Evolutionary conservation across 805 yeast species (phyloP).

Genomic region (Lachancea quebecensis): DNA sequence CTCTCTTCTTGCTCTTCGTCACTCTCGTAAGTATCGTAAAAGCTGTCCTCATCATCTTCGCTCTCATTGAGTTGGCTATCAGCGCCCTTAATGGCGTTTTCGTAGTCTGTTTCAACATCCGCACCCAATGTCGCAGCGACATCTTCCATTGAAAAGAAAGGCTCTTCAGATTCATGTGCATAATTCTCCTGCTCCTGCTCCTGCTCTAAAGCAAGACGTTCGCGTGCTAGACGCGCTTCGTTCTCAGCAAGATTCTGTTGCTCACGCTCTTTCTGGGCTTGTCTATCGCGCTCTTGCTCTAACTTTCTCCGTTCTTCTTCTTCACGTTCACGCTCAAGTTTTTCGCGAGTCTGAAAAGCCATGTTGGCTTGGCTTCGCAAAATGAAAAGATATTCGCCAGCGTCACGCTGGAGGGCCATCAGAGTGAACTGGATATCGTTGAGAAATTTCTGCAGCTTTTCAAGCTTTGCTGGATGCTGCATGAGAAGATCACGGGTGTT

Average conservation of each 20-base stretch:
- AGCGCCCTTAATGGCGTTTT: neutral
- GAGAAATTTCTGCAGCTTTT: conserved; percentile 29
- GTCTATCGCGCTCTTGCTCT: conserved; percentile 1
- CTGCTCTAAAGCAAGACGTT: no score
- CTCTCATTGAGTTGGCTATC: neutral
- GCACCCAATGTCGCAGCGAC: no score
- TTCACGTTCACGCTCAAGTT: conserved; percentile 29
- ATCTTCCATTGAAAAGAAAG: no score
- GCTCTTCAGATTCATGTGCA: no score
- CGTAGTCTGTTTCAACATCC: neutral
- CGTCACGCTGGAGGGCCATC: conserved; percentile 47
- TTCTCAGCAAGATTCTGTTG: neutral
- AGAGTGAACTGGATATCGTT: conserved; percentile 36
- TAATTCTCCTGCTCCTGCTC: no score
- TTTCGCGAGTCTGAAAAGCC: conserved; percentile 50
- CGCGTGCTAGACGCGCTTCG: no score
- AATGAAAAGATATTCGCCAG: conserved; percentile 52
- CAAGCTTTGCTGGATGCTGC: conserved; percentile 29
- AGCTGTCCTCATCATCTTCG: neutral
- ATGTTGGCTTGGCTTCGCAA: conserved; percentile 52
- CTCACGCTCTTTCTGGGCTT: neutral
- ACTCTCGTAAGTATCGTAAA: neutral
- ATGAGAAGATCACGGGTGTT: conserved; percentile 48
- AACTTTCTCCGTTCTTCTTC: conserved; percentile 5
- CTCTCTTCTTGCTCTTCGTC: neutral